Evolutionary conservation across 805 yeast genomes (phyloP), one percentile per base, ranked within the genome.

Genomic region (Lipomyces orientalis): DNA sequence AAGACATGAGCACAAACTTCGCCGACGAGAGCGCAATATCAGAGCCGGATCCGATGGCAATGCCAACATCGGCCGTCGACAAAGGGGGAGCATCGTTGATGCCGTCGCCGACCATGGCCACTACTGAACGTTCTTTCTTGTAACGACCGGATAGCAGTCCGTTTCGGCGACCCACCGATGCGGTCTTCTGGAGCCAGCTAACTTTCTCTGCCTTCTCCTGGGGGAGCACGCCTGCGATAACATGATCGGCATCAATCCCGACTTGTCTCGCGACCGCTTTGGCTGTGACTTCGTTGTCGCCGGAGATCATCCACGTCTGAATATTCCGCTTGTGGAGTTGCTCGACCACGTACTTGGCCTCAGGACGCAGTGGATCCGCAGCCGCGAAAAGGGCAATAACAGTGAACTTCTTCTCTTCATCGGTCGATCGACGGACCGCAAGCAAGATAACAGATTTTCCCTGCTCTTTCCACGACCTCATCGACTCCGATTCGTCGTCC

Each of bases 91-190:
- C 92, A 77, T 90, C 95, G 75, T 90, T 90, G 43, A 90, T 87
- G 25, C 95, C 95, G 73, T 90, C 95, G 9, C 95, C 95, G 8
- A 90, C 88, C 93, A 90, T 89, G 0, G 91, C 93, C 2, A 87
- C 88, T 29, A 85, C 73, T 2, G 82, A 77, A 4, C 54, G 55
- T 76, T 73, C 70, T 34, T 65, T 66, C 33, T 64, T 49, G 43
- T 63, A 69, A 16, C 73, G 71, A 22, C 72, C 70, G 12, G 70
- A 59, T 14, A 68, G 34, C 29, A 65, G 22, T 33, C 70, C 58
- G 6, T 59, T 35, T 2, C 66, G 64, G 35, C 49, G 63, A 2
- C 66, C 69, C 70, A 12, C 76, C 63, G 55, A 76, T 76, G 56
- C 82, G 1, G 84, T 79, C 54, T 78, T 75, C 73, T 88, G 89